Base-by-base conservation (phyloP, 202 grass and related monocot genomes). In the Zoysia matrella region DNA sequence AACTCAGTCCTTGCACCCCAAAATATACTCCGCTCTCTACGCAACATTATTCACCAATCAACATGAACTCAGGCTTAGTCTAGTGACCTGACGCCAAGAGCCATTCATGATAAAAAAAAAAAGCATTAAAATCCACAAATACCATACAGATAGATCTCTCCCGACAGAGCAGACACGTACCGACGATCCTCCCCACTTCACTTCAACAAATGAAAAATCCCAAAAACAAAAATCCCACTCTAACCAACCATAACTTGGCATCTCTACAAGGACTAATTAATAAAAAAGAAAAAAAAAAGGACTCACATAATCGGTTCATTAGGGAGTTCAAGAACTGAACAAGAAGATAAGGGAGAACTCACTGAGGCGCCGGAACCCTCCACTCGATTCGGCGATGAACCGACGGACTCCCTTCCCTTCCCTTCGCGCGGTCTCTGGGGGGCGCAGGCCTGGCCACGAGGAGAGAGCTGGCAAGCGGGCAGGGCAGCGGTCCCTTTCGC, bases 401-500 rank as follows among this genome's bases (percentile, higher is more conserved):
- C 68, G 50, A 74, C 16, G 13, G 11, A 57, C 22, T 22, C 22
- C 22, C 22, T 42, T 15, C 45, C 46, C 6, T 2, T 57, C 65
- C 11, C 16, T 46, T 47, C 65, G 11, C 47, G 66, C 74, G 39
- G 74, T 71, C n/a, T 84, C 53, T 22, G 22, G 22, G 22, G 22
- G 22, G 22, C 22, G 22, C 22, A 22, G 22, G 22, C 22, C 22
- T 22, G 22, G 47, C 84, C 77, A 80, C 65, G 63, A 14, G 51
- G 30, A 64, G 43, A 2, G 22, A 22, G 67, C 47, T 42, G 54
- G 67, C 42, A 53, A 60, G 8, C 63, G 10, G 52, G 73, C 83
- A 90, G 79, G 75, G 74, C 74, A 61, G 15, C 68, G 49, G 69
- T 75, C 62, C 54, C 88, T 86, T 82, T 83, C 83, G 79, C 52